Conservation (phyloP, 208 protist species). For the Trypanosoma rangeli region DNA sequence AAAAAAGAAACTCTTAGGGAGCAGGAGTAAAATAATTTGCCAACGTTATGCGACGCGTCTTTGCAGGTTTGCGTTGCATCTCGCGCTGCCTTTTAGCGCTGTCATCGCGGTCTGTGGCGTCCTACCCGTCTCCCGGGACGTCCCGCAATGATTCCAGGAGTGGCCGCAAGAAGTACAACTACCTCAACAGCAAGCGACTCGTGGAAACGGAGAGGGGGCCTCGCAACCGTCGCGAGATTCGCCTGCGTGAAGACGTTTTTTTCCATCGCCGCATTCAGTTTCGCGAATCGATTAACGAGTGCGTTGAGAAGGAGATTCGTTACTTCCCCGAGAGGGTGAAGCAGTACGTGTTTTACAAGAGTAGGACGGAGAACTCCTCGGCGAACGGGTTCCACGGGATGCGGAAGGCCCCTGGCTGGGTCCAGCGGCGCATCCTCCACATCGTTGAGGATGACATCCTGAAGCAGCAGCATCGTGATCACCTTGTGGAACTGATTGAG, state of each 20-base stretch:
- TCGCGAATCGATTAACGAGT: slow-evolving; percentile 37
- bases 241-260: slow-evolving; percentile 50
- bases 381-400: slow-evolving; percentile 22
- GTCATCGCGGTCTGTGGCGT: slow-evolving; percentile 28
- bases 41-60: slow-evolving; percentile 5
- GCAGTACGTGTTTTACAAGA: slow-evolving; percentile 67
- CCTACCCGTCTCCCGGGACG: slow-evolving; percentile 45
- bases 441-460: slow-evolving; percentile 39
- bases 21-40: neutral
- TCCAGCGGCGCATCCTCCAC: slow-evolving; percentile 21
- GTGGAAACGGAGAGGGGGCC: slow-evolving; percentile 25
- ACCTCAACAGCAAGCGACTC: slow-evolving; percentile 62
- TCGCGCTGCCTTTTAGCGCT: neutral
- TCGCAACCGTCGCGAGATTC: slow-evolving; percentile 24
- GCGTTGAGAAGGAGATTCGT: slow-evolving; percentile 62
- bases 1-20: slow-evolving; percentile 7
- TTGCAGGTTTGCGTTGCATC: neutral
- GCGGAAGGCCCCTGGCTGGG: slow-evolving; percentile 22
- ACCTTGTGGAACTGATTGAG: slow-evolving; percentile 48
- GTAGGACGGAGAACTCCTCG: neutral
- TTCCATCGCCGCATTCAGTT: slow-evolving; percentile 36
- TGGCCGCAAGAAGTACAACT: slow-evolving; percentile 76
- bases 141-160: neutral
- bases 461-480: slow-evolving; percentile 37
- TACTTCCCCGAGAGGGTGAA: slow-evolving; percentile 65